Evolutionary conservation across 805 yeast species (phyloP), one percentile per base, ranked within the genome.

Genomic region (Priceomyces castillae): DNA sequence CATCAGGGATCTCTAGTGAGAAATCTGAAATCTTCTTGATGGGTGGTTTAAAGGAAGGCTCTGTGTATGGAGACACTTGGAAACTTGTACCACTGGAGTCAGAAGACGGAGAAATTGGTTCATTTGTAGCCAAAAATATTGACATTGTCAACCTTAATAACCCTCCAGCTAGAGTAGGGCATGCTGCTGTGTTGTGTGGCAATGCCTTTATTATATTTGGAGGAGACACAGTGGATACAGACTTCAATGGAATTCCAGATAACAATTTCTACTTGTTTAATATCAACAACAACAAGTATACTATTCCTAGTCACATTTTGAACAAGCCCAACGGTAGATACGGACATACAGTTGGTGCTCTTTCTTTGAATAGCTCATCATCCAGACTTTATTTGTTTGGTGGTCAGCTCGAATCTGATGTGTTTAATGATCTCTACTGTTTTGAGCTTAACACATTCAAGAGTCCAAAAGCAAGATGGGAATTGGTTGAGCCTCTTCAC

Each of bases 141-240:
- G 74, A 62, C 42, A 65, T 64, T 28, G 87, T 85, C 46, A 86
- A 86, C 47, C 78, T 80, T 40, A 82, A 86, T 40, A 80, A 88
- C 14, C 97, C 97, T 2, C 92, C 96, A 15, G 97, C 98, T 26
- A 81, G 99, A 55, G 97, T 92, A 5, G 98, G 98, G 3, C 99
- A 94, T 65, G 88, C 96, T 4, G 77, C 95, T 1, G 86, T 90
- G 7, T 73, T 92, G 26, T 84, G 95, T 47, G 99, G 98, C 11
- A 92, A 90, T 58, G 98, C 98, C 1, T 94, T 84, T 57, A 90
- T 94, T 36, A 80, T 94, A 11, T 92, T 88, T 65, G 99, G 98
- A 28, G 99, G 99, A 56, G 99, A 94, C 61, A 94, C 98, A 1
- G 86, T 82, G 31, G 85, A 82, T 40, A 84, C 90, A 28, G 89